A percentile compares a stretch with the other conserved stretches of the same genome.
Conservation (phyloP, 352 stramenopile genomes). For the Lagenidium giganteum region DNA sequence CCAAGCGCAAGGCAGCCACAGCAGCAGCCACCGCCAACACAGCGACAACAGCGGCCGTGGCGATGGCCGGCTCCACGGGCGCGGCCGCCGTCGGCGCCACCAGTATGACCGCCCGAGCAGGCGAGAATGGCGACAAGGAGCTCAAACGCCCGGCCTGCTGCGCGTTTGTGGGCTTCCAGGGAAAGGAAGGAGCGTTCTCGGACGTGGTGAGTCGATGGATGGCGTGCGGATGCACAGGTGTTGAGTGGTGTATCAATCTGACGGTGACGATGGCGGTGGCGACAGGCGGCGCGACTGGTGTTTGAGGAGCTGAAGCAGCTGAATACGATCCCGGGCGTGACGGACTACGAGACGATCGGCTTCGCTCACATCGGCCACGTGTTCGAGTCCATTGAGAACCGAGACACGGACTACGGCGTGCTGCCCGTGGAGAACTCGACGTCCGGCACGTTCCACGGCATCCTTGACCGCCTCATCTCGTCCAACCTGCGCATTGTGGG, state of each 20-base stretch:
- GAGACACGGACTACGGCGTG: conserved; percentile 53
- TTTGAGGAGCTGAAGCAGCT: conserved; percentile 56
- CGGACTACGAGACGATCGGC: conserved; percentile 60
- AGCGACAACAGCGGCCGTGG: not conserved
- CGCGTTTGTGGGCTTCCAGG: conserved; percentile 62
- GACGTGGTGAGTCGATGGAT: too few relatives aligned
- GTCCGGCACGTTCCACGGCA: conserved; percentile 70
- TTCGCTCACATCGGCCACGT: conserved; percentile 52
- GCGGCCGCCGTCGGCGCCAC: not conserved
- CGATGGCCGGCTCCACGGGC: not conserved
- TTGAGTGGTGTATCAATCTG: too few relatives aligned
- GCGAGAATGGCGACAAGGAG: conserved; percentile 17
- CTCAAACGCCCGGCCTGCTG: conserved; percentile 26
- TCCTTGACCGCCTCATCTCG: conserved; percentile 54
- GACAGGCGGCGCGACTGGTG: conserved; percentile 36
- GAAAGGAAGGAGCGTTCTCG: conserved; percentile 68
- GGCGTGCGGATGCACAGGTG: too few relatives aligned
- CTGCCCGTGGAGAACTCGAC: conserved; percentile 71
- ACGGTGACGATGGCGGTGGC: too few relatives aligned
- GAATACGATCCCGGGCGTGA: conserved; percentile 30
- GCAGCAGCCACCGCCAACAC: too few relatives aligned
- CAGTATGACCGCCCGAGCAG: too few relatives aligned
- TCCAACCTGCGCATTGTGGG: conserved; percentile 68
- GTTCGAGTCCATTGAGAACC: conserved; percentile 49
- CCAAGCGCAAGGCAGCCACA: too few relatives aligned